Evolutionary conservation across 441 rosid species (phyloP).

Genomic region (Eruca vesicaria): DNA sequence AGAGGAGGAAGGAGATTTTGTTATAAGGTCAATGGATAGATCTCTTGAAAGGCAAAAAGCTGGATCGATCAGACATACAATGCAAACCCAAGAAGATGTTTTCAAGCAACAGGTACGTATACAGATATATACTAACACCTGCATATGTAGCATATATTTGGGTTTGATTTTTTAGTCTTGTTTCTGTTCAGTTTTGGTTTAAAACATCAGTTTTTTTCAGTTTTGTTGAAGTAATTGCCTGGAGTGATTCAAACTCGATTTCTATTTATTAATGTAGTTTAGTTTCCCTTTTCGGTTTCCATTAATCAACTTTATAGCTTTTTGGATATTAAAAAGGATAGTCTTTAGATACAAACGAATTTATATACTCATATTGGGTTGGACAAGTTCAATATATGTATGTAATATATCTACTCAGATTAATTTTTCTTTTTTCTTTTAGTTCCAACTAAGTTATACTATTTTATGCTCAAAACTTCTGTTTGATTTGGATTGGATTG

Average conservation of each 20-base stretch:
- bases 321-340: neutral
- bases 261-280: neutral
- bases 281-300: neutral
- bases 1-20: slow-evolving; percentile 24
- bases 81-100: slow-evolving; percentile 72
- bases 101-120: slow-evolving; percentile 75
- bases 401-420: too few relatives aligned
- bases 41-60: slow-evolving; percentile 43
- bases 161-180: neutral
- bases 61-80: slow-evolving; percentile 65
- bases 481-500: neutral
- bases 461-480: neutral
- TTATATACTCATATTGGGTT: too few relatives aligned
- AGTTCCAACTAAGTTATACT: neutral
- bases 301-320: neutral
- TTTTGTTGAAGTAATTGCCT: neutral
- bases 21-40: slow-evolving; percentile 43
- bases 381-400: neutral
- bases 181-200: neutral
- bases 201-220: neutral
- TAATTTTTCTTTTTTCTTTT: neutral
- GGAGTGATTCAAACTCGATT: neutral
- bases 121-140: neutral
- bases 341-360: neutral
- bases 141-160: neutral